Evolutionary conservation across 257 asterid genomes (phyloP).

Genomic region (Verbascum thapsus): DNA sequence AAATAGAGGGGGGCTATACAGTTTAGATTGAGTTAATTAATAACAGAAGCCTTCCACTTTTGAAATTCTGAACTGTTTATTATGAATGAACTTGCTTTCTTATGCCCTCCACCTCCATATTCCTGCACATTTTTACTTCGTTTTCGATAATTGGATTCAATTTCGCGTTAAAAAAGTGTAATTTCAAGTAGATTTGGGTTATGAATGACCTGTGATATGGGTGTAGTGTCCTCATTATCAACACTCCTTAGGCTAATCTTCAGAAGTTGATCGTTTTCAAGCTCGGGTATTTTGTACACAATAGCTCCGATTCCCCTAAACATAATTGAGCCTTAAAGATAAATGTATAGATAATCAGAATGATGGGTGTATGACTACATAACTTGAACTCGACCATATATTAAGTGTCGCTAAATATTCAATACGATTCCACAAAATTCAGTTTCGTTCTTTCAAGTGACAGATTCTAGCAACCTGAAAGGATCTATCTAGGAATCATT

Average conservation of each 20-base stretch:
- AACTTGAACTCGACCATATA: no score
- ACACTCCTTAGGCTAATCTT: constrained; percentile 87
- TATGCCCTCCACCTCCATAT: constrained; percentile 90
- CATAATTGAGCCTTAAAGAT: constrained; percentile 14
- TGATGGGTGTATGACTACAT: not conserved
- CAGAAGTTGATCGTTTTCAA: constrained; percentile 55
- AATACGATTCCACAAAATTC: no score
- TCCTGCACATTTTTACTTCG: constrained; percentile 44
- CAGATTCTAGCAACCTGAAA: no score
- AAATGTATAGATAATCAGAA: not conserved
- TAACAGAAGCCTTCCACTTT: constrained; percentile 55
- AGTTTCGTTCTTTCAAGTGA: no score
- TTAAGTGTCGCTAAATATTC: no score
- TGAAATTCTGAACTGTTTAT: constrained; percentile 49
- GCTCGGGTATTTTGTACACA: constrained; percentile 79
- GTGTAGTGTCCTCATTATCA: constrained; percentile 70
- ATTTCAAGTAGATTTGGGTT: not conserved
- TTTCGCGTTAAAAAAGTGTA: not conserved
- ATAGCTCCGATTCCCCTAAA: constrained; percentile 86
- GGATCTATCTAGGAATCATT: not conserved
- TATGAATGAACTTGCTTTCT: constrained; percentile 81
- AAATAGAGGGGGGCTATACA: constrained; percentile 3
- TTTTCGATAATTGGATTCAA: constrained; percentile 17
- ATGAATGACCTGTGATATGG: constrained; percentile 74
- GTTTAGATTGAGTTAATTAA: constrained; percentile 31